Evolutionary conservation across 2,329 filamentous ascomycete species (phyloP).

Genomic region (Monilinia laxa): DNA sequence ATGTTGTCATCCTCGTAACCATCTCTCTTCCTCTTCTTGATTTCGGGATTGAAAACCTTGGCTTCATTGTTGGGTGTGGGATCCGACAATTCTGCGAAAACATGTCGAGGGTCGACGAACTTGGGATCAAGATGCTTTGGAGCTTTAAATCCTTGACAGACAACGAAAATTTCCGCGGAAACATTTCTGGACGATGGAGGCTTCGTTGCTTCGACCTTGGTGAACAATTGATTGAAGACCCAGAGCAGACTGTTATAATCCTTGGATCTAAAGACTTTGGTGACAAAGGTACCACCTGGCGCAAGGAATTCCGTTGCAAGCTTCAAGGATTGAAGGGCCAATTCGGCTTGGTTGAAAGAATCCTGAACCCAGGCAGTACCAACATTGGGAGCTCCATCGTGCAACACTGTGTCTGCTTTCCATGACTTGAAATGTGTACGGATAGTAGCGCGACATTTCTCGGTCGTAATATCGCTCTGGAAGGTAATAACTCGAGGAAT

Average conservation of each 20-base stretch:
- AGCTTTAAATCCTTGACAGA: slow-evolving; percentile 92
- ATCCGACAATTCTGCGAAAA: slow-evolving; percentile 88
- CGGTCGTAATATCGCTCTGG: slow-evolving; percentile 96
- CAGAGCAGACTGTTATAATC: slow-evolving; percentile 95
- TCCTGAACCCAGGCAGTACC: slow-evolving; percentile 98
- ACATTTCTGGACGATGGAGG: slow-evolving; percentile 94
- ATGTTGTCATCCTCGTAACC: slow-evolving; percentile 97
- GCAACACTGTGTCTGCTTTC: slow-evolving; percentile 93
- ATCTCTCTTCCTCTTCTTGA: slow-evolving; percentile 96
- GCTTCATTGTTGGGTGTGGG: slow-evolving; percentile 92
- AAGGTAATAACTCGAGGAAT: slow-evolving; percentile 94
- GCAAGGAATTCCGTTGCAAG: slow-evolving; percentile 89
- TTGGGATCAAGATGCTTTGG: slow-evolving; percentile 90
- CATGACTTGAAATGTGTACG: slow-evolving; percentile 88
- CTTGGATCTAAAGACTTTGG: slow-evolving; percentile 95
- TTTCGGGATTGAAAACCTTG: slow-evolving; percentile 95
- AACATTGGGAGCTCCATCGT: slow-evolving; percentile 97
- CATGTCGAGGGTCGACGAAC: slow-evolving; percentile 83
- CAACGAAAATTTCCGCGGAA: slow-evolving; percentile 97
- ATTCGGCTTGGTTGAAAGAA: slow-evolving; percentile 94
- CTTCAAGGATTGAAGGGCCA: slow-evolving; percentile 87
- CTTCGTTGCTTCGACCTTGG: slow-evolving; percentile 94
- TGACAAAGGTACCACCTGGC: slow-evolving; percentile 90
- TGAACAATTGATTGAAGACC: slow-evolving; percentile 97
- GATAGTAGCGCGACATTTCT: slow-evolving; percentile 90